phyloP scores from a whole-genome alignment of 1,284 basidiomycete species.

The Microbotryomycetes sp. region DNA sequence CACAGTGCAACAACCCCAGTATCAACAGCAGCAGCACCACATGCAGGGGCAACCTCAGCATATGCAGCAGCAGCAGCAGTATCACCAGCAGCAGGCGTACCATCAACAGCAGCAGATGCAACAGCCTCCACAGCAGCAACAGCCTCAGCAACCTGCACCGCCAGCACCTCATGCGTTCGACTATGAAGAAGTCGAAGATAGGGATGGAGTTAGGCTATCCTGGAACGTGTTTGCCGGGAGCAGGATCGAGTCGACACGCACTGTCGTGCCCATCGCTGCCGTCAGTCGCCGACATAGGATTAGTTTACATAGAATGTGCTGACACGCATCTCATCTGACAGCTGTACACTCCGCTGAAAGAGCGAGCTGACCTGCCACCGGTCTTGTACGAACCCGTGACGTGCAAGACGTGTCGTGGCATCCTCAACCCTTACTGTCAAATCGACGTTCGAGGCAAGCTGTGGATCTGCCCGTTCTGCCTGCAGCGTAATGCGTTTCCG shows the following conservation, averaged over 20 bases:
- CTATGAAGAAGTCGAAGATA: slow-evolving; percentile 37
- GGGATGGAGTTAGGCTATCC: slow-evolving; percentile 48
- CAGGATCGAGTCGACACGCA: slow-evolving; percentile 93
- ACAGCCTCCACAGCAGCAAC: background rate
- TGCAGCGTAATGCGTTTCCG: slow-evolving; percentile 92
- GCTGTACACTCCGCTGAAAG: slow-evolving; percentile 94
- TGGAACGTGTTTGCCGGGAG: slow-evolving; percentile 99
- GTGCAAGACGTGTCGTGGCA: slow-evolving; percentile 95
- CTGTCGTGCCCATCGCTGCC: slow-evolving; percentile 94
- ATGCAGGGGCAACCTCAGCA: background rate
- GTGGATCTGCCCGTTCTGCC: slow-evolving; percentile 98
- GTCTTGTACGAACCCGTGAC: slow-evolving; percentile 98
- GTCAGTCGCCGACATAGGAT: slow-evolving; percentile 5
- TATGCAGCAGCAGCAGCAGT: background rate
- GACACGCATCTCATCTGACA: background rate
- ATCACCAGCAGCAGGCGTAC: background rate
- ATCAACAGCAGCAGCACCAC: background rate
- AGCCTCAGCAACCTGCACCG: background rate
- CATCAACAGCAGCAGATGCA: slow-evolving; percentile 1
- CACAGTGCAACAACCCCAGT: slow-evolving; percentile 5
- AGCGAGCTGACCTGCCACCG: slow-evolving; percentile 88
- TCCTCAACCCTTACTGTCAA: slow-evolving; percentile 79
- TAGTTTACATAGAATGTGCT: background rate
- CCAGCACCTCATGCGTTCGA: slow-evolving; percentile 21
- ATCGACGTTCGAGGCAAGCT: slow-evolving; percentile 96